Evolutionary conservation across 805 yeast genomes (phyloP), one percentile per base, ranked within the genome.

Genomic region (Pichia deserticola): DNA sequence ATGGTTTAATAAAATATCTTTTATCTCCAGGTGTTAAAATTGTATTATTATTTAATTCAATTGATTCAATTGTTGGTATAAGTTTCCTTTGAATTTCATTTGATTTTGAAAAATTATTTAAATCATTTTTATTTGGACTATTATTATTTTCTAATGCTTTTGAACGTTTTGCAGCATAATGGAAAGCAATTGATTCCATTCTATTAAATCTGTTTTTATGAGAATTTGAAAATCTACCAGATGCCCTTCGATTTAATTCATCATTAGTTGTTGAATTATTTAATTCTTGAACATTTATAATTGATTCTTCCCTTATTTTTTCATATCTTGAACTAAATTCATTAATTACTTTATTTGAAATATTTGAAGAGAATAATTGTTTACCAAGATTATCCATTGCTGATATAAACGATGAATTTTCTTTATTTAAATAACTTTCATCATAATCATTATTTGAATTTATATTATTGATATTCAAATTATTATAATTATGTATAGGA

Each of bases 171-270:
- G 74, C 75, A 1, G 80, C 75, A 51, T 76, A 76, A 51, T 76
- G 81, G 7, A 66, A 62, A 9, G 71, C 62, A 15, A 77, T 76
- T 15, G 79, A 72, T 28, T 76, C 81, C 81, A 77, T 75, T 42
- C 70, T 62, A 48, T 76, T 64, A 65, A 71, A 54, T 71, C 79
- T 55, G 59, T 76, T 53, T 71, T 76, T 55, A 65, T 72, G 63
- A 51, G 71, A 72, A 49, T 66, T 65, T 13, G 79, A 70, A 57
- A 73, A 72, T 33, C 81, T 65, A 43, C 71, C 62, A 1, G 67
- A 63, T 3, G 60, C 59, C 45, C 63, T 51, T 49, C 63, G 53
- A 43, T 51, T 57, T 20, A 59, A 44, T 20, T 56, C 59, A 4
- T 55, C 59, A 46, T 59, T 57, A 6, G 59, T 54, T 3, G 62